A percentile compares a stretch with the other conserved stretches of the same genome.
phyloP scores from a whole-genome alignment of 345 rosid species.

The Rhodomyrtus tomentosa region DNA sequence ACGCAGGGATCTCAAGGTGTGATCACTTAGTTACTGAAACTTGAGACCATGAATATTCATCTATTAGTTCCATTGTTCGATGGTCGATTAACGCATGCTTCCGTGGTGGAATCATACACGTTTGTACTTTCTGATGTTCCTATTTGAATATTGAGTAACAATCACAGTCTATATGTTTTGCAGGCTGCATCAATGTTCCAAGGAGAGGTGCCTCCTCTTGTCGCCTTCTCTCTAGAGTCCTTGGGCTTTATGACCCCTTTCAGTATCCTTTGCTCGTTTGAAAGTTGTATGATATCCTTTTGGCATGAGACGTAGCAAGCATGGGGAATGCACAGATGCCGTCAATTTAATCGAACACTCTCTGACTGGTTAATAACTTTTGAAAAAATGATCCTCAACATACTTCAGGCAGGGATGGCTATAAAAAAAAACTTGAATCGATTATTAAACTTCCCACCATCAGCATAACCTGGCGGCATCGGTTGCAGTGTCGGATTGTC shows the following conservation, averaged over 20 bases:
- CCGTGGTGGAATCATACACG: background rate
- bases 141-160: background rate
- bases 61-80: background rate
- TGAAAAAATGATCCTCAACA: conserved; percentile 20
- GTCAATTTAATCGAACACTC: background rate
- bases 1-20: background rate
- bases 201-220: conserved; percentile 96
- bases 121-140: background rate
- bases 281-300: background rate
- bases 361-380: background rate
- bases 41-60: background rate
- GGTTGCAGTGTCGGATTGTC: conserved; percentile 67
- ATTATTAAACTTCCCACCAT: conserved; percentile 81
- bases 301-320: background rate
- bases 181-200: conserved; percentile 97
- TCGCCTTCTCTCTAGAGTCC: conserved; percentile 90
- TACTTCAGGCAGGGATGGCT: conserved; percentile 63
- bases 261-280: conserved; percentile 52
- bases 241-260: conserved; percentile 99
- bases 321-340: background rate
- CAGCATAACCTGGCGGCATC: conserved; percentile 77
- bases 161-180: conserved; percentile 1
- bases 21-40: background rate
- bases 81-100: background rate
- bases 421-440: conserved; percentile 66